phyloP scores from a whole-genome alignment of 2,329 filamentous ascomycete species.

The Herpotrichia juniperi region DNA sequence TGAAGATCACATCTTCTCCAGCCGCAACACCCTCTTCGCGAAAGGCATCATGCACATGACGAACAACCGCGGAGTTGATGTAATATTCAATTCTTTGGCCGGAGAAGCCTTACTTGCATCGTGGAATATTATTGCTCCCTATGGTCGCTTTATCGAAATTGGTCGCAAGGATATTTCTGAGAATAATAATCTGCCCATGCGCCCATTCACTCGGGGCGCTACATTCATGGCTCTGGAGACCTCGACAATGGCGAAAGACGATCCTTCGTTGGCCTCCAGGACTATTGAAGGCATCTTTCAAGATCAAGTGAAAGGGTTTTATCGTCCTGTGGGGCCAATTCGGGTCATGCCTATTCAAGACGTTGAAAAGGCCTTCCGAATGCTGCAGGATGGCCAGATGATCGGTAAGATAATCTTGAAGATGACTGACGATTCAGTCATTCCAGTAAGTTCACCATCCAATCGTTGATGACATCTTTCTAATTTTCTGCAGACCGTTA shows the following conservation, averaged over 20 bases:
- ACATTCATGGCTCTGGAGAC: background rate
- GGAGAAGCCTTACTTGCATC: conserved; percentile 36
- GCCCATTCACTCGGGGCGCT: background rate
- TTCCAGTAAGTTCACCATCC: no score
- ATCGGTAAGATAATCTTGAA: conserved; percentile 18
- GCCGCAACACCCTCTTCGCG: conserved; percentile 26
- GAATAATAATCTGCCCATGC: conserved; percentile 13
- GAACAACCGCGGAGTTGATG: conserved; percentile 28
- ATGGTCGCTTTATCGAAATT: conserved; percentile 12
- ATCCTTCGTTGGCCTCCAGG: no score
- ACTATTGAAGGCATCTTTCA: no score
- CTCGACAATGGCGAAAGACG: background rate
- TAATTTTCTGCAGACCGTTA: no score
- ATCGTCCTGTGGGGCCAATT: background rate
- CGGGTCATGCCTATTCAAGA: conserved; percentile 6
- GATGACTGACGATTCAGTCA: background rate
- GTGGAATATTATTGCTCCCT: conserved; percentile 51
- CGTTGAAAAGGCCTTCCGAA: conserved; percentile 20
- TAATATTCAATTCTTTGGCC: conserved; percentile 29
- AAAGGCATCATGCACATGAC: conserved; percentile 23
- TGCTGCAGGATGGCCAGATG: conserved; percentile 20
- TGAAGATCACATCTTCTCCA: conserved; percentile 30
- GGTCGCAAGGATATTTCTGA: conserved; percentile 12
- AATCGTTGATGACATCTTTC: no score
- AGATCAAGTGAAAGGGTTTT: no score